These are phyloP conservation scores for Dipsacomyces acuminosporus DNA, from an alignment of 371 early-diverging fungal genomes.

Conservation along the genomic window DNA sequence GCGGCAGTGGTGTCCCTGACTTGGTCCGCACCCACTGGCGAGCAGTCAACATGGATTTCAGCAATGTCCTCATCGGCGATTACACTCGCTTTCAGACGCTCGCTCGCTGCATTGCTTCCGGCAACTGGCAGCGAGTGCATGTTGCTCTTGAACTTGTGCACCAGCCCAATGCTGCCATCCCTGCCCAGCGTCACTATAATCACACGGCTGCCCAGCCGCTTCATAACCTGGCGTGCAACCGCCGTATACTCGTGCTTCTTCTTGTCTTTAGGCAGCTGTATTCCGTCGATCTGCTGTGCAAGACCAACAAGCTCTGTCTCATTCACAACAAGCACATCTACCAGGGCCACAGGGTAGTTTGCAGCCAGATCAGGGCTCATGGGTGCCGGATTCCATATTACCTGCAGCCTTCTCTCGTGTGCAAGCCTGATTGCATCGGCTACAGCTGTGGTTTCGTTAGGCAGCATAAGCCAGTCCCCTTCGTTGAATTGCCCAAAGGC, in stretches of 20 bases:
- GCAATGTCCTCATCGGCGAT: slow-evolving; percentile 4
- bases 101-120: neutral
- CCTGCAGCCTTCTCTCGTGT: slow-evolving; percentile 56
- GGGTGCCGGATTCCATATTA: slow-evolving; percentile 87
- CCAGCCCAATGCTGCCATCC: slow-evolving; percentile 50
- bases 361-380: slow-evolving; percentile 55
- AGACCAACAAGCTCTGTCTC: slow-evolving; percentile 64
- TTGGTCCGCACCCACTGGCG: slow-evolving; percentile 45
- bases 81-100: neutral
- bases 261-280: neutral
- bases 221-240: slow-evolving; percentile 15
- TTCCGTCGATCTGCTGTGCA: slow-evolving; percentile 24
- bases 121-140: slow-evolving; percentile 19
- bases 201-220: slow-evolving; percentile 31
- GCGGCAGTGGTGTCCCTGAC: slow-evolving; percentile 72
- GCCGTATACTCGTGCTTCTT: neutral
- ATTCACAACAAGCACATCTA: slow-evolving; percentile 76
- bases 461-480: slow-evolving; percentile 69
- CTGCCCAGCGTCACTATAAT: slow-evolving; percentile 74
- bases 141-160: slow-evolving; percentile 52
- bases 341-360: slow-evolving; percentile 57
- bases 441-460: slow-evolving; percentile 79
- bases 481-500: slow-evolving; percentile 47
- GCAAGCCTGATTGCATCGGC: slow-evolving; percentile 62
- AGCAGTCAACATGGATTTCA: slow-evolving; percentile 34